Evolutionary conservation across 805 yeast genomes (phyloP), one percentile per base, ranked within the genome.

Genomic region (Pichia kluyveri): DNA sequence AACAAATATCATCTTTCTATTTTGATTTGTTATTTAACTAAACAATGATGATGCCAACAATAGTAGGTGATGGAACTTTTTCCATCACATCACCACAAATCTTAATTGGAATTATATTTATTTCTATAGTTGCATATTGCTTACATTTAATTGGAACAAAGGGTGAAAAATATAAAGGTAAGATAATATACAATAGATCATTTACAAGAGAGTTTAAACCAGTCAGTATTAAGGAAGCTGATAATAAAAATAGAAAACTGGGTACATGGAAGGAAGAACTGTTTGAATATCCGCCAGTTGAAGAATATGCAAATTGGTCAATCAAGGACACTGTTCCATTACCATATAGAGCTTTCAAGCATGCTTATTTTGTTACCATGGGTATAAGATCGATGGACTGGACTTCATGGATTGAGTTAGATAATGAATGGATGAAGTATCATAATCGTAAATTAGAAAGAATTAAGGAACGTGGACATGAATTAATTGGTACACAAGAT

Each of bases 281-380:
- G 26, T 79, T 69, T 57, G 56, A 59, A 30, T 66, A 76, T 11
- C 85, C 86, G 0, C 57, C 51, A 1, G 83, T 84, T 8, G 57
- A 61, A 28, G 70, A 75, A 10, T 78, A 57, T 52, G 62, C 67
- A 23, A 59, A 69, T 54, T 79, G 83, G 83, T 71, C 73, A 47
- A 60, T 75, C 43, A 61, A 63, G 12, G 65, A 63, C 4, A 79
- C 84, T 5, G 65, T 62, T 47, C 83, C 85, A 1, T 57, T 77
- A 37, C 81, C 84, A n/a, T 80, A 80, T 56, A 67, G 86, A 43
- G 85, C 87, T 0, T 82, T 82, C 65, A 79, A 73, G 58, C 82
- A 79, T 61, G 78, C 75, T 50, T 82, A 82, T 58, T 73, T 67
- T 54, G 72, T 82, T 43, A 82, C 82, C 26, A 82, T 82, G 88